phyloP scores from a whole-genome alignment of 768 basidiomycete genomes.

The Austroboletus festivus region DNA sequence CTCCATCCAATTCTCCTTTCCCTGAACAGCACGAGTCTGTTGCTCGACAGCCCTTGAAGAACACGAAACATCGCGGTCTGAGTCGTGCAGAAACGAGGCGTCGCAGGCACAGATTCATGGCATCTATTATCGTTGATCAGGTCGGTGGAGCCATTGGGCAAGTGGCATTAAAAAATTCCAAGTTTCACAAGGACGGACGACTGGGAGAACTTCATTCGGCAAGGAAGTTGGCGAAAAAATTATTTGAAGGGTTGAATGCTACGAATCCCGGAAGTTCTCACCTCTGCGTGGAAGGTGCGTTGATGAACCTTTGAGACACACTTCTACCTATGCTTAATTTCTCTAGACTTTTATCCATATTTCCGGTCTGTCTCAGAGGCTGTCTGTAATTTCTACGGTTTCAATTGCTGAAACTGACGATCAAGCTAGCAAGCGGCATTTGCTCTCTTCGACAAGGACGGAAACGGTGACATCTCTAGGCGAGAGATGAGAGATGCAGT shows the following conservation, averaged over 20 bases:
- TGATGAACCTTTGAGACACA: background rate
- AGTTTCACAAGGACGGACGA: slow-evolving; percentile 52
- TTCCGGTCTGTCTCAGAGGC: slow-evolving; percentile 72
- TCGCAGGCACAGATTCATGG: slow-evolving; percentile 49
- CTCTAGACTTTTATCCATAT: slow-evolving; percentile 71
- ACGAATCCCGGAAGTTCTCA: slow-evolving; percentile 57
- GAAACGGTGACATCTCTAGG: slow-evolving; percentile 78
- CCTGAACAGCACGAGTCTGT: slow-evolving; percentile 15
- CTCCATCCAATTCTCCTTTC: background rate
- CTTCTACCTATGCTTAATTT: slow-evolving; percentile 1
- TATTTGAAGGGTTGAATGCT: slow-evolving; percentile 61
- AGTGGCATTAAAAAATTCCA: slow-evolving; percentile 65
- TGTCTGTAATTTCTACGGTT: slow-evolving; percentile 31
- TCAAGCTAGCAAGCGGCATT: slow-evolving; percentile 59
- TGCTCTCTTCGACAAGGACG: slow-evolving; percentile 71
- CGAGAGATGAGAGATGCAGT: slow-evolving; percentile 82
- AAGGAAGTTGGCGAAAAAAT: slow-evolving; percentile 60
- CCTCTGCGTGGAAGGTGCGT: slow-evolving; percentile 63
- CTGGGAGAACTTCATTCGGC: slow-evolving; percentile 61
- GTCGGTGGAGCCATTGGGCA: slow-evolving; percentile 63
- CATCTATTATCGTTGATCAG: slow-evolving; percentile 70
- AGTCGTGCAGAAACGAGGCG: slow-evolving; percentile 36
- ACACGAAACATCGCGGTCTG: slow-evolving; percentile 13
- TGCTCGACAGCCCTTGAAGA: slow-evolving; percentile 7
- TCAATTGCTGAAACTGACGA: background rate